A percentile compares a stretch with the other conserved stretches of the same genome.
Conservation (phyloP, 2,329 filamentous ascomycete genomes). For the Macrophomina phaseolina region DNA sequence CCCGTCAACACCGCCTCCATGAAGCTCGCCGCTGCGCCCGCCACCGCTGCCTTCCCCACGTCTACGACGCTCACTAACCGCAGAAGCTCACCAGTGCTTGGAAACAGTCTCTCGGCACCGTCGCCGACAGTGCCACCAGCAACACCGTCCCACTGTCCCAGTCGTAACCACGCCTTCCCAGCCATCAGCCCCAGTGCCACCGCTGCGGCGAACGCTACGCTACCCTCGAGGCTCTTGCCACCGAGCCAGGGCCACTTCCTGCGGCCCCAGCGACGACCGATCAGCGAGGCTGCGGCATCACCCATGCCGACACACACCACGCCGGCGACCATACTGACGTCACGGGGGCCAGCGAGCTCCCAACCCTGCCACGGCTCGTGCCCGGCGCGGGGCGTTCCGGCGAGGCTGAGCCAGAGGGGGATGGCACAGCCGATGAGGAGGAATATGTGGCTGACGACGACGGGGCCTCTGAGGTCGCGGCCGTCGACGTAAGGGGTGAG, state of each 20-base stretch:
- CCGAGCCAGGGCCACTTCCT: slow-evolving; percentile 97
- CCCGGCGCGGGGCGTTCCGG: slow-evolving; percentile 66
- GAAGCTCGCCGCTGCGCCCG: slow-evolving; percentile 80
- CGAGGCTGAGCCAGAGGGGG: slow-evolving; percentile 87
- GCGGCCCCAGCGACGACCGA: slow-evolving; percentile 84
- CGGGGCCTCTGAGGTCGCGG: slow-evolving; percentile 87
- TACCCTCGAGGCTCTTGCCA: slow-evolving; percentile 92
- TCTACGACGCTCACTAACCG: slow-evolving; percentile 37
- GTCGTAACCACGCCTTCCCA: slow-evolving; percentile 73
- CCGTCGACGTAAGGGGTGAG: slow-evolving; percentile 94
- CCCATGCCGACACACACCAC: slow-evolving; percentile 95
- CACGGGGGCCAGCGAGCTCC: slow-evolving; percentile 68
- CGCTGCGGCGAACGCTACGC: slow-evolving; percentile 77
- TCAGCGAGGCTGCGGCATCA: slow-evolving; percentile 88
- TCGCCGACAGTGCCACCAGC: slow-evolving; percentile 24
- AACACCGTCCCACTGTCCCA: slow-evolving; percentile 71
- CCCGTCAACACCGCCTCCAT: slow-evolving; percentile 95
- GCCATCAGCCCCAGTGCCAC: slow-evolving; percentile 76
- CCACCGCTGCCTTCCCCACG: slow-evolving; percentile 67
- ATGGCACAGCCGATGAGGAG: slow-evolving; percentile 93
- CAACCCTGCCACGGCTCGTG: slow-evolving; percentile 68
- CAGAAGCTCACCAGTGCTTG: slow-evolving; percentile 30
- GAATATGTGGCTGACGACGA: slow-evolving; percentile 96
- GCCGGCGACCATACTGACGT: slow-evolving; percentile 89
- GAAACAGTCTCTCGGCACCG: slow-evolving; percentile 50